A percentile compares a stretch with the other conserved stretches of the same genome.
phyloP scores from a whole-genome alignment of 352 stramenopile species.

The Pythium myriotylum region DNA sequence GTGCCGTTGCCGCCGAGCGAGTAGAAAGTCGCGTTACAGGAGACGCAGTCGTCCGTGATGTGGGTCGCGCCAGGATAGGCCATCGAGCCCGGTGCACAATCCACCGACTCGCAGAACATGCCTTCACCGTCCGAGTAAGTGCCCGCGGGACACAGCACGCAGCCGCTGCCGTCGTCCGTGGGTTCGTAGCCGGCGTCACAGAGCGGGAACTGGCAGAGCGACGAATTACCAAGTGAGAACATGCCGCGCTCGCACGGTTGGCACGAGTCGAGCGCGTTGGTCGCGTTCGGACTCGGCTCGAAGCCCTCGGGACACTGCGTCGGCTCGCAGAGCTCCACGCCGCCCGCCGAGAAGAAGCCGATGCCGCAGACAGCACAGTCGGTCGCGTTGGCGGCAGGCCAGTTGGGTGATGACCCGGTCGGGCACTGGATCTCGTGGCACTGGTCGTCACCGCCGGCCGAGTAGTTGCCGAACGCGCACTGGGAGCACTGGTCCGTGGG shows the following conservation, averaged over 20 bases:
- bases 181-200: constrained; percentile 52
- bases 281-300: constrained; percentile 34
- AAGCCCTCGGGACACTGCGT: constrained; percentile 35
- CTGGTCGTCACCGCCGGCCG: constrained; percentile 29
- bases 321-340: constrained; percentile 24
- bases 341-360: constrained; percentile 41
- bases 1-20: constrained; percentile 36
- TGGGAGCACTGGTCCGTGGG: constrained; percentile 26
- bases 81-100: constrained; percentile 32
- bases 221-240: constrained; percentile 36
- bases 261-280: constrained; percentile 34
- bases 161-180: constrained; percentile 32
- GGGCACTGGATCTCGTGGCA: constrained; percentile 39
- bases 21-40: constrained; percentile 35
- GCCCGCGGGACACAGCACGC: constrained; percentile 31
- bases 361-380: constrained; percentile 37
- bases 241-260: constrained; percentile 35
- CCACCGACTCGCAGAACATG: constrained; percentile 31
- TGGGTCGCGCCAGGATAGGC: constrained; percentile 28
- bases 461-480: constrained; percentile 40
- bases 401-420: constrained; percentile 32
- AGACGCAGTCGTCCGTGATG: constrained; percentile 30
- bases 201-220: constrained; percentile 35
- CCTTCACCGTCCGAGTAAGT: constrained; percentile 36
- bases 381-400: constrained; percentile 18